phyloP scores from a whole-genome alignment of 2,329 filamentous ascomycete genomes.

The Massarina eburnea region DNA sequence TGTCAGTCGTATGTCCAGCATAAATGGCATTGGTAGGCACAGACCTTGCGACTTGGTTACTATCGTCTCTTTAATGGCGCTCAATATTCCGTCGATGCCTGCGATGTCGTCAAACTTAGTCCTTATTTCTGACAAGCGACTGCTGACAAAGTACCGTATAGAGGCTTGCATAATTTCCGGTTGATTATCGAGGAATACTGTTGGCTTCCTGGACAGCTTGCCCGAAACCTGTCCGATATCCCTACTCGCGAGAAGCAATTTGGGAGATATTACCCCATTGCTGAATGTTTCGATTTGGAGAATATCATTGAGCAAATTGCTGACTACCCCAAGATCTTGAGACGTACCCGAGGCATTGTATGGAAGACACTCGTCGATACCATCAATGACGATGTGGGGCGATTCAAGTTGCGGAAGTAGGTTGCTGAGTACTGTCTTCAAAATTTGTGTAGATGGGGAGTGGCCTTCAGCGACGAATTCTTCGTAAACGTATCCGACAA shows the following conservation, averaged over 20 bases:
- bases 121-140: neutral
- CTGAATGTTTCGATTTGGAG: neutral
- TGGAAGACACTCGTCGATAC: constrained; percentile 7
- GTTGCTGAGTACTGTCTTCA: neutral
- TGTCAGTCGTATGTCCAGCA: no score
- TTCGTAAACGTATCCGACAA: constrained; percentile 7
- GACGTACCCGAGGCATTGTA: neutral
- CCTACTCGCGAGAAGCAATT: neutral
- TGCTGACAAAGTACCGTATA: neutral
- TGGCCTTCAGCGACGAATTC: constrained; percentile 8
- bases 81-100: neutral
- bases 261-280: neutral
- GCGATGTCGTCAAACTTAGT: neutral
- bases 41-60: neutral
- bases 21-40: no score
- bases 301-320: neutral
- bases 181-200: neutral
- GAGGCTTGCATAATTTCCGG: neutral
- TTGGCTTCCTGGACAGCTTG: neutral
- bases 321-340: neutral
- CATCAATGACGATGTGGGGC: constrained; percentile 5
- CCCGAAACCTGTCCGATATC: neutral
- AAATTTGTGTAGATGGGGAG: neutral
- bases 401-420: constrained; percentile 1
- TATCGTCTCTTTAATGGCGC: neutral